Percentiles rank a stretch among this genome's conserved stretches.
phyloP scores from a whole-genome alignment of 2,329 filamentous ascomycete species.

The Exophiala viscosa region DNA sequence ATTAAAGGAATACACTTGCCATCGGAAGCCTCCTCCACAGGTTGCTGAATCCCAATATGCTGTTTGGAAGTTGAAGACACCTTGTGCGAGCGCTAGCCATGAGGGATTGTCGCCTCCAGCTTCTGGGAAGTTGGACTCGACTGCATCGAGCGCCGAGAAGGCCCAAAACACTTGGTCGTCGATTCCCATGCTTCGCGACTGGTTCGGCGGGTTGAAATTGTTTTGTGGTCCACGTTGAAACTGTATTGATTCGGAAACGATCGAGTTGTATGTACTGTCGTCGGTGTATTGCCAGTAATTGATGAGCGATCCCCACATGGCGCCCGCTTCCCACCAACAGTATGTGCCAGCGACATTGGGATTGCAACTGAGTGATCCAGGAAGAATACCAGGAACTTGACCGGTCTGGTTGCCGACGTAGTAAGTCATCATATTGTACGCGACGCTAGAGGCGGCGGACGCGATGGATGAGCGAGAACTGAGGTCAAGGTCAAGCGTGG shows the following conservation, averaged over 20 bases:
- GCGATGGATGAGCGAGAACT: conserved; percentile 28
- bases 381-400: conserved; percentile 38
- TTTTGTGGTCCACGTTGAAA: conserved; percentile 38
- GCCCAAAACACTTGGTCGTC: conserved; percentile 60
- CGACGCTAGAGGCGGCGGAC: conserved; percentile 34
- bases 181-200: conserved; percentile 46
- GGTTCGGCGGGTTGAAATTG: conserved; percentile 42
- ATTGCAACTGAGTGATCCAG: conserved; percentile 34
- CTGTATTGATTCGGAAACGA: conserved; percentile 36
- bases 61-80: conserved; percentile 74
- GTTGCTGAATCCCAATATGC: conserved; percentile 62
- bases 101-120: conserved; percentile 51
- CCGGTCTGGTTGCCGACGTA: conserved; percentile 39
- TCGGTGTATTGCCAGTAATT: conserved; percentile 44
- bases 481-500: conserved; percentile 14
- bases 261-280: conserved; percentile 39
- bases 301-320: conserved; percentile 42
- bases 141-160: conserved; percentile 54
- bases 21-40: conserved; percentile 73
- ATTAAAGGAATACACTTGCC: conserved; percentile 80
- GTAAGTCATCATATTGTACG: conserved; percentile 39
- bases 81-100: conserved; percentile 75
- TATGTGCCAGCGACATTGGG: conserved; percentile 29
- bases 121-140: conserved; percentile 47
- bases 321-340: conserved; percentile 45